Conservation (phyloP, 495 filamentous ascomycete genomes). For the Chaetomium tenue region DNA sequence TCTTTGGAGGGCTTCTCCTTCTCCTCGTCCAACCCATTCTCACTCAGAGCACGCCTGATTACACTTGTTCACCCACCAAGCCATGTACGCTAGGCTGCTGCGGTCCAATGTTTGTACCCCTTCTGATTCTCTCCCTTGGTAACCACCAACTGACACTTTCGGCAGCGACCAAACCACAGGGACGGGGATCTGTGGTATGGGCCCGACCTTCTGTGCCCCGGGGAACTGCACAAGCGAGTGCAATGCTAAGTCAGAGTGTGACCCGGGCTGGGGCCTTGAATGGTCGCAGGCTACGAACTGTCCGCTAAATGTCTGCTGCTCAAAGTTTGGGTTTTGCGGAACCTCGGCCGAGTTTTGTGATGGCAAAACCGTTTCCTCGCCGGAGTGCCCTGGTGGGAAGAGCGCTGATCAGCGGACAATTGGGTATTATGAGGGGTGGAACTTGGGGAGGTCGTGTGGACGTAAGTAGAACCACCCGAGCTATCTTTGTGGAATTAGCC, state of each 20-base stretch:
- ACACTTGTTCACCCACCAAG: no score
- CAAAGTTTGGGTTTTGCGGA: constrained; percentile 5
- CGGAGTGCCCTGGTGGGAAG: background rate
- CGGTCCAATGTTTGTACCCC: no score
- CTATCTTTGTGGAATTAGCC: no score
- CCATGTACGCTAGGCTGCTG: no score
- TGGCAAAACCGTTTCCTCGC: background rate
- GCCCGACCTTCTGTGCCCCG: background rate
- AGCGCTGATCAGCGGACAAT: constrained; percentile 10
- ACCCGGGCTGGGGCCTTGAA: background rate
- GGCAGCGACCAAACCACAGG: no score
- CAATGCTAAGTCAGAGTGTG: background rate
- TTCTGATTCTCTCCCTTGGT: no score
- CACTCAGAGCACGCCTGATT: no score
- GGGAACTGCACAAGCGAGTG: constrained; percentile 4
- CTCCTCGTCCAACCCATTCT: no score
- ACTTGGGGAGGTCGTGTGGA: constrained; percentile 21
- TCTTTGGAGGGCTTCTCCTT: no score
- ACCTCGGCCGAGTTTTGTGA: background rate
- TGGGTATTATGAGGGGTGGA: constrained; percentile 33
- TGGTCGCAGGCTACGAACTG: background rate
- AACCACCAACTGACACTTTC: no score
- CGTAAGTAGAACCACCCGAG: background rate
- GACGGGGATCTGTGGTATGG: background rate
- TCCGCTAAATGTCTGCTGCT: constrained; percentile 6